These are phyloP conservation scores for Cladosporium oxysporum DNA, from an alignment of 2,329 filamentous ascomycete species.

Conservation along the genomic window DNA sequence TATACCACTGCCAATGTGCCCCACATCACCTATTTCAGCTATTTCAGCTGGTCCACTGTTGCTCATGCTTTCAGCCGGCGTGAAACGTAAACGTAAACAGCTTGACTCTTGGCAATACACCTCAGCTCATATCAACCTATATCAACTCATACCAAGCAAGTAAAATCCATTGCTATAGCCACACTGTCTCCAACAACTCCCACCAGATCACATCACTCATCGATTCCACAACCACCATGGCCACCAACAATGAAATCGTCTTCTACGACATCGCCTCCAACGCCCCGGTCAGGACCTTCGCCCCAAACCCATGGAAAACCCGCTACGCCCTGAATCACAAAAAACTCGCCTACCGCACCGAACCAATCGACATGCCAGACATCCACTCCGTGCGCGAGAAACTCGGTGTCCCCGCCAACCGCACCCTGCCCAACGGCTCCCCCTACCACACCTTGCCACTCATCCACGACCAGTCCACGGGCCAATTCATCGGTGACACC, in stretches of 20 bases:
- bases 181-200: not conserved
- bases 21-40: not conserved
- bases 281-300: conserved; percentile 41
- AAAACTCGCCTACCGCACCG: conserved; percentile 47
- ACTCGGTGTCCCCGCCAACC: conserved; percentile 52
- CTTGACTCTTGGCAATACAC: not conserved
- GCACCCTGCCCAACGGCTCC: conserved; percentile 57
- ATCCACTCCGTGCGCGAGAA: conserved; percentile 51
- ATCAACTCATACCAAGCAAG: not conserved
- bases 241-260: conserved; percentile 30
- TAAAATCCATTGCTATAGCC: not conserved
- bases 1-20: not conserved
- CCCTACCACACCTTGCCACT: conserved; percentile 65
- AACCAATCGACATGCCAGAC: conserved; percentile 57
- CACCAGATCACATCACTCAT: not conserved
- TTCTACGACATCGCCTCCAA: conserved; percentile 54
- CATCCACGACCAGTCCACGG: conserved; percentile 49
- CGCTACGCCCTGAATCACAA: conserved; percentile 56
- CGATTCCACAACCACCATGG: not conserved
- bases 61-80: not conserved
- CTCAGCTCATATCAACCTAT: not conserved
- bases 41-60: not conserved
- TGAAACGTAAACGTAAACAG: not conserved
- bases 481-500: conserved; percentile 57
- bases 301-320: conserved; percentile 55